Evolutionary conservation across 2,329 filamentous ascomycete genomes (phyloP), one percentile per base, ranked within the genome.

Genomic region (Tolypocladium guangdongense): DNA sequence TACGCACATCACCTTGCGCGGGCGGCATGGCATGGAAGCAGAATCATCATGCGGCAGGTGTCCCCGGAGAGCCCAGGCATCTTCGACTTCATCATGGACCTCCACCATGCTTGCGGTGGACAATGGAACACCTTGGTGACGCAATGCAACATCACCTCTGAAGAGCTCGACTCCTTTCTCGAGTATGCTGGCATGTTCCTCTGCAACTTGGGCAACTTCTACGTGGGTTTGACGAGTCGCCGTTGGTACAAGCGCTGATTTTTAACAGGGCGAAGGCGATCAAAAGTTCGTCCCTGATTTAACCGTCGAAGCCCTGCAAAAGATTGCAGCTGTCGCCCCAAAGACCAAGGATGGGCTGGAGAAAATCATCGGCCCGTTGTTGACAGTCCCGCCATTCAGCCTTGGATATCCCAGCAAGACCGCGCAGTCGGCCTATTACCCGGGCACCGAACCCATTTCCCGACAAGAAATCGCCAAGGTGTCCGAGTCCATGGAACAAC

Each of bases 171-270:
- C 18, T 67, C 68, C 50, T 82, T 82, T 60, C 65, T 83, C 16
- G 71, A 76, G 57, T 84, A 82, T 63, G 72, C 78, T 1, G 74
- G 77, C 2, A 75, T 76, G 41, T 82, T 84, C 59, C 66, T 84
- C 6, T 78, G 75, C 14, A 83, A 83, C 57, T 64, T 78, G 49
- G 80, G 81, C 14, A 84, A 84, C 59, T 84, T 82, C 65, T 82
- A 80, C 61, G 65, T 68, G 53, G n/a, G 62, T 63, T 35, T 43
- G 52, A 20, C 35, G 35, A 18, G 7, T 49, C 22, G 38, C 7
- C 11, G 20, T 20, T 41, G n/a, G 12, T 7, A 10, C 10, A 48
- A 53, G 27, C 12, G 18, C 47, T 58, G 43, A 57, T 43, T 55
- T 33, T 22, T 41, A n/a, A 20, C 49, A 68, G 66, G 68, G 78